Percentiles rank a stretch among this genome's conserved stretches.
Evolutionary conservation across 2,329 filamentous ascomycete genomes (phyloP).

Genomic region (Colletotrichum tofieldiae): DNA sequence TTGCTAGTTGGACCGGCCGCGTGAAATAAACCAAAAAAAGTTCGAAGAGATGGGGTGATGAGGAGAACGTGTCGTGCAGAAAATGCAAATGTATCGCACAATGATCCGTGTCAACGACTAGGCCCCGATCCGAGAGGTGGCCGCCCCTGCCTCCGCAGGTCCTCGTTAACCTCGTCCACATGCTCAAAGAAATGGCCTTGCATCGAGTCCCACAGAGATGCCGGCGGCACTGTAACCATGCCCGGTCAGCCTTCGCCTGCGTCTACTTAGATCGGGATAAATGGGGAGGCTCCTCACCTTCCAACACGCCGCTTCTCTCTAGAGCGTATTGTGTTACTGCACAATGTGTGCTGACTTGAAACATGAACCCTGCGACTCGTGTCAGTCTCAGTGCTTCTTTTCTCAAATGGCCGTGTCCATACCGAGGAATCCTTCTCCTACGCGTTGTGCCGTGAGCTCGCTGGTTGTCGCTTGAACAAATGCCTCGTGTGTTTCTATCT

Average conservation of each 20-base stretch:
- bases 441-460: conserved; percentile 44
- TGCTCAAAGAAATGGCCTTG: conserved; percentile 45
- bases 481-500: conserved; percentile 46
- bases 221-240: conserved; percentile 39
- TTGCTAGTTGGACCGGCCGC: not conserved
- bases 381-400: conserved; percentile 48
- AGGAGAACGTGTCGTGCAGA: not conserved
- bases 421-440: conserved; percentile 47
- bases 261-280: not conserved
- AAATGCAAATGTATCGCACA: not conserved
- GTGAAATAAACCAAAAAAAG: not conserved
- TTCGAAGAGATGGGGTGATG: not conserved
- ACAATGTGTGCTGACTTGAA: conserved; percentile 48
- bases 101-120: not conserved
- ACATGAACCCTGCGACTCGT: conserved; percentile 51
- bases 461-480: conserved; percentile 45
- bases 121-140: conserved; percentile 10
- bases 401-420: not conserved
- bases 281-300: conserved; percentile 26
- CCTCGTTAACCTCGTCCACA: conserved; percentile 43
- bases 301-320: conserved; percentile 41
- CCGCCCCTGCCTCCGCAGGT: conserved; percentile 31
- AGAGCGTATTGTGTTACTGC: conserved; percentile 47
- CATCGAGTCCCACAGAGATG: conserved; percentile 45
- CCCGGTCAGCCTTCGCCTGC: conserved; percentile 1